phyloP scores from a whole-genome alignment of 352 stramenopile species.

The Globisporangium uncinulatum region DNA sequence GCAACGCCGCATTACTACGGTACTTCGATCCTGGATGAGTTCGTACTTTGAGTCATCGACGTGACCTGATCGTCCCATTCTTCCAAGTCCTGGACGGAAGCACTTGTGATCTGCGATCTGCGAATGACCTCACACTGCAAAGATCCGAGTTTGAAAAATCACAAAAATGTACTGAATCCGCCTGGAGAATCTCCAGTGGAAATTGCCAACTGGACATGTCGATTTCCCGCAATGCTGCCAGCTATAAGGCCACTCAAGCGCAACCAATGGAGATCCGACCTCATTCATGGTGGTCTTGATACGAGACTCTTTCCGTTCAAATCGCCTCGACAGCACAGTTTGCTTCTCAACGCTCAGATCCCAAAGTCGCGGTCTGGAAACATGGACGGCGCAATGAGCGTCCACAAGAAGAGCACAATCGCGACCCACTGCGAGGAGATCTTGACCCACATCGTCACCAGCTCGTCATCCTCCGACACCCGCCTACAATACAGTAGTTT shows the following conservation, averaged over 20 bases:
- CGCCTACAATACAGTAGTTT: not conserved
- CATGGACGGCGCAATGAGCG: slow-evolving; percentile 86
- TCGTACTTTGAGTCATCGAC: too few relatives aligned
- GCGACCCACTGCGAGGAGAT: slow-evolving; percentile 90
- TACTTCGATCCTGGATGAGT: too few relatives aligned
- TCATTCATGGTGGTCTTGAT: not conserved
- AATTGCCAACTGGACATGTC: too few relatives aligned
- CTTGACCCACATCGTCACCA: slow-evolving; percentile 94
- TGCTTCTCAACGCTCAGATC: not conserved
- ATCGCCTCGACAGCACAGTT: not conserved
- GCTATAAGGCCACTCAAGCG: not conserved
- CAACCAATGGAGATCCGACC: not conserved
- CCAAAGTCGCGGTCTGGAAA: slow-evolving; percentile 92
- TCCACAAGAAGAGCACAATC: slow-evolving; percentile 92
- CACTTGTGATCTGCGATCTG: too few relatives aligned
- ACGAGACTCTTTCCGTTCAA: not conserved
- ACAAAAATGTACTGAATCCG: too few relatives aligned
- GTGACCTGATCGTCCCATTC: too few relatives aligned
- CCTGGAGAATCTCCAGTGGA: too few relatives aligned
- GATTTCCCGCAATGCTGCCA: too few relatives aligned
- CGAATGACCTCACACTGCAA: too few relatives aligned
- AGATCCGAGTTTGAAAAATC: too few relatives aligned
- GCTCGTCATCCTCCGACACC: slow-evolving; percentile 36
- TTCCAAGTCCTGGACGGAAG: too few relatives aligned
- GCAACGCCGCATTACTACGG: too few relatives aligned